Evolutionary conservation across 768 basidiomycete species (phyloP), one percentile per base, ranked within the genome.

Genomic region (Udeniomyces megalosporus): DNA sequence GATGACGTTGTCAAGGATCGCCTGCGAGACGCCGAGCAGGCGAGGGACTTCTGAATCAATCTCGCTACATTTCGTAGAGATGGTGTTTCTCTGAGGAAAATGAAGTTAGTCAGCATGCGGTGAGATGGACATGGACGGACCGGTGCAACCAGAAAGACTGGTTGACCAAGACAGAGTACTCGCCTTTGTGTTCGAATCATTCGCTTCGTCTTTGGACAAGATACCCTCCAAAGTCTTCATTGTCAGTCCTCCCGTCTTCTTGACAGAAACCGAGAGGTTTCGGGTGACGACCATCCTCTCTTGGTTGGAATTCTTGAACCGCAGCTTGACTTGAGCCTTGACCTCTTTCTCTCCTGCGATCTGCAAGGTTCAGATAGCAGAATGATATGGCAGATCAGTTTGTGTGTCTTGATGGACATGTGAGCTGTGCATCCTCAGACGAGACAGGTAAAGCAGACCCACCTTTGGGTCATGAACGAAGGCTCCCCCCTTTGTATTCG

Each of bases 311-410:
- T 92, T 87, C 70, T 80, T 78, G 74, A 99, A 99, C 24, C 93
- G 81, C 42, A 99, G 77, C 72, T 90, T 91, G 67, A 99, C 95
- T 75, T 96, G 92, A 2, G 95, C 95, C 75, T 93, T 96, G 69
- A 99, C 93, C 71, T 97, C 93, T 71, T 92, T 93, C 78, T 96
- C 91, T 70, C 93, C 92, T 7, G 95, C 95, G 83, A 99, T 93
- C 78, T 76, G 59, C 4, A 34, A n/a, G 24, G 46, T 49, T 17
- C 7, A 38, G 28, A n/a, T n/a, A 28, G 12, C 12, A 44, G 55
- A 24, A 29, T 17, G 38, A 38, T n/a, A 15, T 7, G 38, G 17
- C 38, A 42, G 17, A 42, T 57, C 34, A 58, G 42, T 28, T 45
- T n/a, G n/a, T n/a, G n/a, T n/a, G n/a, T n/a, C n/a, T n/a, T n/a